Base-by-base conservation (phyloP, 345 rosid genomes). In the Lumnitzera littorea region DNA sequence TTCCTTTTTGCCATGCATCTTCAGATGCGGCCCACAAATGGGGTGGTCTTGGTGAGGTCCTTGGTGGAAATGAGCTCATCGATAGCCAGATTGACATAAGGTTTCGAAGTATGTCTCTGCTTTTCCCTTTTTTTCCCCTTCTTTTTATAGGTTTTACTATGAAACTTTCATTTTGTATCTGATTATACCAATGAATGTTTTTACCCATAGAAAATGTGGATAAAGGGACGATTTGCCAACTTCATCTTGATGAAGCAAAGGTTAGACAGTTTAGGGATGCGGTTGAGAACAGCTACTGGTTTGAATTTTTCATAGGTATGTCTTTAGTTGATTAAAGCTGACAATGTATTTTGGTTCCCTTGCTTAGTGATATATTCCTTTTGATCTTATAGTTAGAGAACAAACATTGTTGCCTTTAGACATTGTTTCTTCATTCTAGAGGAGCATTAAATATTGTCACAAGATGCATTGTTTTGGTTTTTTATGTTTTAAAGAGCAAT, bases 31-130 rank as follows among this genome's bases (percentile, higher is more conserved):
- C 82, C 57, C 99, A 95, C 79, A 95, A 95, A 74, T 95, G 98
- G 99, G 99, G 96, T 75, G 99, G 98, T 53, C 97, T 95, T 70
- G 99, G 98, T 66, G 99, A 95, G 79, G 99, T 91, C 72, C 85
- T 95, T 13, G 99, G 99, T 76, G 99, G 99, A 67, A 95, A 95
- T 75, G 99, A 95, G 70, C 98, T 95, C 66, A 91, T 95, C 61
- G 98, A 91, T 73, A 91, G 99, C 76, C 80, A 81, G 72, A 77
- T 91, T 55, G 81, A 84, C 50, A 79, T 95, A 29, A 95, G 88
- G 70, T 95, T 86, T 78, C 67, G 16, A 84, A 88, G 99, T 95
- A 82, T n/a, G 91, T 76, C n/a, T 36, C 46, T 36, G 25, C 58
- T 46, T 57, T 64, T 49, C 11, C 11, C 50, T 15, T 48, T 12